Evolutionary conservation across 352 stramenopile species (phyloP).

Genomic region (Pythium aristosporum): DNA sequence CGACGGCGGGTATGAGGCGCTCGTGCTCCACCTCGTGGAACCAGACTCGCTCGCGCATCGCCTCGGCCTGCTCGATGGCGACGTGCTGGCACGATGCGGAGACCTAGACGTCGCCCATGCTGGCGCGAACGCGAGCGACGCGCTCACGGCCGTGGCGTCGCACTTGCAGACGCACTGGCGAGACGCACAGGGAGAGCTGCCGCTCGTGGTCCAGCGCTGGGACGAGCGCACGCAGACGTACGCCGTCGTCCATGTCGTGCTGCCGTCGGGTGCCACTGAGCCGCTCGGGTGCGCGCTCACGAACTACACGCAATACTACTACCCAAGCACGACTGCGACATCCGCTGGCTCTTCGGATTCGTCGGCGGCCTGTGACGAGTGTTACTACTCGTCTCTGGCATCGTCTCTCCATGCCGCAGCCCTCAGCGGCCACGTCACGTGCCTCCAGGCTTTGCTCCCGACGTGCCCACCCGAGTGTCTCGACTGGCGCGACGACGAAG

Average conservation of each 20-base stretch:
- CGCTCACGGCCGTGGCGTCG: conserved; percentile 17
- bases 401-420: conserved; percentile 60
- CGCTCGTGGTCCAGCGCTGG: conserved; percentile 52
- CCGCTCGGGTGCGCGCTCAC: conserved; percentile 49
- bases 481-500: conserved; percentile 61
- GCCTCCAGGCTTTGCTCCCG: conserved; percentile 33
- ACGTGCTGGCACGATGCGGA: conserved; percentile 47
- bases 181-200: conserved; percentile 11
- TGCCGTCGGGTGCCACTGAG: conserved; percentile 11
- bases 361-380: conserved; percentile 40
- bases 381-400: conserved; percentile 52
- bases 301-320: conserved; percentile 56
- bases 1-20: conserved; percentile 1
- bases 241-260: conserved; percentile 26
- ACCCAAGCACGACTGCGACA: background rate
- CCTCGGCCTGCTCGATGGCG: conserved; percentile 40
- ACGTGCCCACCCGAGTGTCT: conserved; percentile 31
- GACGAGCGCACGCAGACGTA: conserved; percentile 44
- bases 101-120: conserved; percentile 18
- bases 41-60: conserved; percentile 30
- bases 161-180: conserved; percentile 30
- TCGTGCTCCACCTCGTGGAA: conserved; percentile 46
- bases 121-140: background rate
- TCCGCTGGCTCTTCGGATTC: background rate
- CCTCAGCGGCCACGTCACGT: conserved; percentile 49